Evolutionary conservation across 176 grass and related monocot species (phyloP).

Genomic region (Oryza brachyantha): DNA sequence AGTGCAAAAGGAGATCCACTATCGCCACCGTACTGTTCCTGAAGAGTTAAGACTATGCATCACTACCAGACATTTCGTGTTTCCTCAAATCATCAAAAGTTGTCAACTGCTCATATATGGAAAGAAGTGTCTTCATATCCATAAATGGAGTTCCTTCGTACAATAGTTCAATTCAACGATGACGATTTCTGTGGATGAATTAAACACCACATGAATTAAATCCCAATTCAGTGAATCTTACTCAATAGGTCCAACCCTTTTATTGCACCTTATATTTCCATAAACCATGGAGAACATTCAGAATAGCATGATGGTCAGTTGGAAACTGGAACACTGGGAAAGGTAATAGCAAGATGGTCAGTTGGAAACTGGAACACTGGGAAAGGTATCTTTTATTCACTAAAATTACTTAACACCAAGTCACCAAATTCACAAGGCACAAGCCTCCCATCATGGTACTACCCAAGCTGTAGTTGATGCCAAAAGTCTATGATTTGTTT

Average conservation of each 20-base stretch:
- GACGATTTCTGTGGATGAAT: conserved; percentile 1
- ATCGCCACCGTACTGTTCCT: neutral
- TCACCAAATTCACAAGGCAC: neutral
- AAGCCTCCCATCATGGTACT: neutral
- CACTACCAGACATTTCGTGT: neutral
- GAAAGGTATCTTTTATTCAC: neutral
- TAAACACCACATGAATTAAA: neutral
- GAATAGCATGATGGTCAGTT: neutral
- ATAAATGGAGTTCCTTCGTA: neutral
- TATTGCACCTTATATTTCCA: conserved; percentile 15
- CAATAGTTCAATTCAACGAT: neutral
- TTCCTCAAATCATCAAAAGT: conserved; percentile 6
- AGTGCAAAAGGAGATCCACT: neutral
- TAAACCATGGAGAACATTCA: neutral
- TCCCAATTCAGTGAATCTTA: neutral
- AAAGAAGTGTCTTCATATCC: neutral
- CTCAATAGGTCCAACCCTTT: neutral
- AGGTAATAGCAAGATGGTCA: neutral
- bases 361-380: neutral
- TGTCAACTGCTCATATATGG: neutral
- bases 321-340: neutral
- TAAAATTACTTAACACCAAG: neutral
- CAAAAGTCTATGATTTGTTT: neutral
- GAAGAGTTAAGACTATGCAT: neutral
- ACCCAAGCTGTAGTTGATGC: neutral